A percentile compares a stretch with the other conserved stretches of the same genome.
phyloP scores from a whole-genome alignment of 495 filamentous ascomycete species.

The Lepidopterella palustris region DNA sequence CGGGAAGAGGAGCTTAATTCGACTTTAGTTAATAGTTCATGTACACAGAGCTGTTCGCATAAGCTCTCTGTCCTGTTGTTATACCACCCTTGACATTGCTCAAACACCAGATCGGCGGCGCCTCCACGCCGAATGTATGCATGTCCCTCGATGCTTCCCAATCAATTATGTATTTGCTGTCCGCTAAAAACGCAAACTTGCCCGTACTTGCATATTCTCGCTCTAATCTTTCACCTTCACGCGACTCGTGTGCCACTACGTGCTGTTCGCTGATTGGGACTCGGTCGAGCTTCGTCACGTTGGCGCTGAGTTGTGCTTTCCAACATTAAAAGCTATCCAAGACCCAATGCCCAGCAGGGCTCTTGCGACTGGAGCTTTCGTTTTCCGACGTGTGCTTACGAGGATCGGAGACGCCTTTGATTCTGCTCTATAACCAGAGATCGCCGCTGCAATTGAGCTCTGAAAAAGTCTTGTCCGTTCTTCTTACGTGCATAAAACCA shows the following conservation, averaged over 20 bases:
- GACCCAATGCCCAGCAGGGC: slow-evolving; percentile 1
- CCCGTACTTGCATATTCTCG: not conserved
- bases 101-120: not conserved
- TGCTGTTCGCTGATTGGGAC: slow-evolving; percentile 19
- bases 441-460: too few relatives aligned
- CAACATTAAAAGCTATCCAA: slow-evolving; percentile 6
- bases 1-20: not conserved
- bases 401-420: too few relatives aligned
- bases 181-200: not conserved
- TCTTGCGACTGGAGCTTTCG: too few relatives aligned
- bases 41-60: not conserved
- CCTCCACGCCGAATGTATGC: not conserved
- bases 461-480: too few relatives aligned
- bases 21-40: not conserved
- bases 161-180: not conserved
- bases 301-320: slow-evolving; percentile 11
- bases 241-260: slow-evolving; percentile 26
- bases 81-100: not conserved
- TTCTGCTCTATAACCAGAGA: too few relatives aligned
- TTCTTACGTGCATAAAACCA: too few relatives aligned
- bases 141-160: not conserved
- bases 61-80: not conserved
- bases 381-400: too few relatives aligned
- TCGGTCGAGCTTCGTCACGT: not conserved
- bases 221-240: slow-evolving; percentile 4